Conservation (phyloP, 805 yeast genomes). For the Candida awuae region DNA sequence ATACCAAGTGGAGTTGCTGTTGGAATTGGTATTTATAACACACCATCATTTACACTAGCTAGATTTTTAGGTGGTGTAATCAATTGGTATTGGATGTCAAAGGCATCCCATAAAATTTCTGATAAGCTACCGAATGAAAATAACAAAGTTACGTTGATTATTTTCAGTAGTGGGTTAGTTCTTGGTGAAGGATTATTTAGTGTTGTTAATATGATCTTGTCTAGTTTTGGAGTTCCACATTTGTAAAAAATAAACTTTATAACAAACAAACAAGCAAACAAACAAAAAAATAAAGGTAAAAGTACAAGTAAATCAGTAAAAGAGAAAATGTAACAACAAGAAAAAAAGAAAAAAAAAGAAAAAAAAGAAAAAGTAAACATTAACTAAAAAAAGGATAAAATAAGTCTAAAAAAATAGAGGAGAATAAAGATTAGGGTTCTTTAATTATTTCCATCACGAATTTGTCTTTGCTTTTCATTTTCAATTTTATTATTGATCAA, state of each 20-base stretch:
- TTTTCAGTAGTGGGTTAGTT: conserved; percentile 85
- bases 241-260: conserved; percentile 22
- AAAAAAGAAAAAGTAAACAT: conserved; percentile 1
- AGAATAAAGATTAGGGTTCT: background rate
- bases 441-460: conserved; percentile 14
- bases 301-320: background rate
- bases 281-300: background rate
- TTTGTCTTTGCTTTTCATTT: conserved; percentile 41
- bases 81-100: conserved; percentile 47
- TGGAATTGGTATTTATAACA: conserved; percentile 91
- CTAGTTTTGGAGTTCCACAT: conserved; percentile 62
- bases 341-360: conserved; percentile 1
- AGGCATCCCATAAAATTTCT: background rate
- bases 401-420: background rate
- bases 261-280: conserved; percentile 1
- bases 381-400: background rate
- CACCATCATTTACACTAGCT: conserved; percentile 90
- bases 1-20: conserved; percentile 95
- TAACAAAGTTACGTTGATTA: conserved; percentile 65
- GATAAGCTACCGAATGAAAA: conserved; percentile 25
- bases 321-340: background rate
- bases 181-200: conserved; percentile 91
- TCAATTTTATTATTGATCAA: conserved; percentile 66
- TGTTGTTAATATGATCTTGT: conserved; percentile 69
- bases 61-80: conserved; percentile 82